Conservation (phyloP, 2,329 filamentous ascomycete genomes). For the Penicillium brasilianum region DNA sequence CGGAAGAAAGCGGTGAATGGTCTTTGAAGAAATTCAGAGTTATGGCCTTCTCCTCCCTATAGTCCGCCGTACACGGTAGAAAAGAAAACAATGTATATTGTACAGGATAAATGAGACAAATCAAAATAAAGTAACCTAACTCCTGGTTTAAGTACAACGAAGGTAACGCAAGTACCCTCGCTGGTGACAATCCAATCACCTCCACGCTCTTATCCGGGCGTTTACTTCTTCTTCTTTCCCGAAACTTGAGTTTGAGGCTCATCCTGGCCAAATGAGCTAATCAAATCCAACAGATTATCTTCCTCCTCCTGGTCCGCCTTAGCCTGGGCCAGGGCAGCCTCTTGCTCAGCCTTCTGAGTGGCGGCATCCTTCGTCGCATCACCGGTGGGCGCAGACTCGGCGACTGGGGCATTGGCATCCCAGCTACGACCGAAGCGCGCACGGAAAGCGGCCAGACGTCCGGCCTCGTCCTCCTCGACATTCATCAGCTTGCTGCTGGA, state of each 20-base stretch:
- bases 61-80: constrained; percentile 11
- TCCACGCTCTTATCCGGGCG: constrained; percentile 6
- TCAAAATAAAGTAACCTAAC: constrained; percentile 24
- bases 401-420: constrained; percentile 61
- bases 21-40: too few relatives aligned
- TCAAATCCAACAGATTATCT: constrained; percentile 63
- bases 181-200: neutral
- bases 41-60: too few relatives aligned
- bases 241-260: constrained; percentile 40
- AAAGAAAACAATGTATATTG: constrained; percentile 27
- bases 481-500: constrained; percentile 78
- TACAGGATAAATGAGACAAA: constrained; percentile 29
- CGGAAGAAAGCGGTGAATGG: too few relatives aligned
- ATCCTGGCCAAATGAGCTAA: constrained; percentile 56
- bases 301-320: constrained; percentile 54
- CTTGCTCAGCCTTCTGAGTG: constrained; percentile 38
- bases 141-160: constrained; percentile 21
- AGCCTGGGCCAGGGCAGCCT: constrained; percentile 55
- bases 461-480: constrained; percentile 93
- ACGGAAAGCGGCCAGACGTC: constrained; percentile 83
- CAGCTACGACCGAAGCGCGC: constrained; percentile 81
- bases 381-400: constrained; percentile 35
- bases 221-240: constrained; percentile 44
- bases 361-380: constrained; percentile 22
- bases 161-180: neutral